Evolutionary conservation across 768 basidiomycete genomes (phyloP).

Genomic region (Suillus occidentalis): DNA sequence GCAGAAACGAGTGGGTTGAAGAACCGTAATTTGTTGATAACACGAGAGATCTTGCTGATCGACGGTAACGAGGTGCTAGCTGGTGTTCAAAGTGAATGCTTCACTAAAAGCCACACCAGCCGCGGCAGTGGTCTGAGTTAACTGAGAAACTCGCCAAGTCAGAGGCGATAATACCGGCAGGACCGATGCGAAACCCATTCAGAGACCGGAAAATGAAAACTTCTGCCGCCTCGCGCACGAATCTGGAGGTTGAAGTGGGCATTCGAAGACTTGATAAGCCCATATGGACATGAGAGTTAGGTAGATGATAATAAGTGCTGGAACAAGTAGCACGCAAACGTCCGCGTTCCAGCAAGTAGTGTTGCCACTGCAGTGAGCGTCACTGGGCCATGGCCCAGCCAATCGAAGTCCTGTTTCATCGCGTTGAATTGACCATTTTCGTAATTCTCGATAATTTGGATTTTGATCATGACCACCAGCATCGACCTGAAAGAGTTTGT

Average conservation of each 20-base stretch:
- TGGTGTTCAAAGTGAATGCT: not conserved
- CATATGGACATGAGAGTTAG: too few species aligned
- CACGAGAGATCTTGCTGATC: not conserved
- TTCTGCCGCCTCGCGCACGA: too few species aligned
- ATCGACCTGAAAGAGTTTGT: constrained; percentile 46
- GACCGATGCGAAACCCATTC: constrained; percentile 8
- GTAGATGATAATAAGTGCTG: too few species aligned
- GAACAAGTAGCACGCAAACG: too few species aligned
- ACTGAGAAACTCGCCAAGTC: constrained; percentile 16
- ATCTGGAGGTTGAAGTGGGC: too few species aligned
- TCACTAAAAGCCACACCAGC: not conserved
- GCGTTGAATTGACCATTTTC: not conserved
- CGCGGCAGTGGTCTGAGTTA: constrained; percentile 16
- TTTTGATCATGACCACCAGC: not conserved
- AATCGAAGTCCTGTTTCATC: not conserved
- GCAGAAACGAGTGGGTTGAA: constrained; percentile 25
- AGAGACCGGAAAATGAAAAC: too few species aligned
- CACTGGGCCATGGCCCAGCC: too few species aligned
- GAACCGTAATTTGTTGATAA: constrained; percentile 18
- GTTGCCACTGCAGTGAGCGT: too few species aligned
- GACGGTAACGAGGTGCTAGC: not conserved
- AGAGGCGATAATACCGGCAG: not conserved
- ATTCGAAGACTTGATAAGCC: too few species aligned
- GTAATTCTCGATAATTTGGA: not conserved
- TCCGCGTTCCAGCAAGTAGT: too few species aligned